These are phyloP conservation scores for Alternaria rosae DNA, from an alignment of 2,329 filamentous ascomycete genomes.

Conservation along the genomic window DNA sequence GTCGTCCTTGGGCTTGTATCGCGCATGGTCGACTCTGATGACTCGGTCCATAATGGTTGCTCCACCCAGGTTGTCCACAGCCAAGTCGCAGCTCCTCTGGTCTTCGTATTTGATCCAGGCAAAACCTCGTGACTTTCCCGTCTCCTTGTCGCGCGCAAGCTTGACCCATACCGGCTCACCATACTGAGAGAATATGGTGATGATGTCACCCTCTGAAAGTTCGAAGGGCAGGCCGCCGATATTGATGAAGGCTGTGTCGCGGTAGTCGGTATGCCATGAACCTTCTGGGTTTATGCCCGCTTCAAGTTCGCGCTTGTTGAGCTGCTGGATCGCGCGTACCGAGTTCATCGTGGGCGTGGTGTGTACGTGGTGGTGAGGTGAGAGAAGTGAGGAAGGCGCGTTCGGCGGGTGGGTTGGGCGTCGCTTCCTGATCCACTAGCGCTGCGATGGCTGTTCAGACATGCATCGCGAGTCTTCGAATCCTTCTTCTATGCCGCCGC, in stretches of 20 bases:
- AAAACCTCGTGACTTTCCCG: constrained; percentile 92
- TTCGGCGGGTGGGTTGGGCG: neutral
- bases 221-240: constrained; percentile 93
- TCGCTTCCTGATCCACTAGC: neutral
- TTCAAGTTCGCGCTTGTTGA: constrained; percentile 95
- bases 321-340: constrained; percentile 87
- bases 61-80: constrained; percentile 94
- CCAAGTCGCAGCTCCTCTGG: constrained; percentile 92
- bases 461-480: neutral
- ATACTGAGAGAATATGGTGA: constrained; percentile 96
- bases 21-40: constrained; percentile 87
- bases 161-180: constrained; percentile 95
- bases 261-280: constrained; percentile 97
- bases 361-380: neutral
- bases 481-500: neutral
- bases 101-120: constrained; percentile 98
- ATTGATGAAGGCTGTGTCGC: constrained; percentile 95
- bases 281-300: constrained; percentile 83
- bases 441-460: neutral
- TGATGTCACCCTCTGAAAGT: constrained; percentile 91
- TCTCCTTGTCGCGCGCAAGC: constrained; percentile 92
- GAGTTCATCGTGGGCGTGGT: constrained; percentile 76
- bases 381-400: constrained; percentile 16
- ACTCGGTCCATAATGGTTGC: constrained; percentile 81
- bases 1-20: constrained; percentile 88